These are phyloP conservation scores for Aegilops speltoides DNA, from an alignment of 176 grass and related monocot species.

Conservation along the genomic window DNA sequence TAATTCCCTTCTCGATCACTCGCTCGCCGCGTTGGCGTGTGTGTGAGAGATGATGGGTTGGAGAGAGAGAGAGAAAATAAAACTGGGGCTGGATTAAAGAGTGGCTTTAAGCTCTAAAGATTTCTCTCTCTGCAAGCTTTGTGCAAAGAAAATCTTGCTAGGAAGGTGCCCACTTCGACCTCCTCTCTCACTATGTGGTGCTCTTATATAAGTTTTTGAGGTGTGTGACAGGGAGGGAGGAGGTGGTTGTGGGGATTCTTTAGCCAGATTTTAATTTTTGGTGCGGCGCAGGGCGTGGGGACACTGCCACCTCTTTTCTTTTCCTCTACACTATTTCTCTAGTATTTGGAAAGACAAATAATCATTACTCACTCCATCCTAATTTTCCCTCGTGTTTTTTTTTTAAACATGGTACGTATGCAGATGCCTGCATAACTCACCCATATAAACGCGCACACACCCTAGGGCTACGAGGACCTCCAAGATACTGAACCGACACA, in stretches of 20 bases:
- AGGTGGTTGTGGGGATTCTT: constrained; percentile 34
- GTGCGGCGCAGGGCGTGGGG: constrained; percentile 39
- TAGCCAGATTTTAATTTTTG: constrained; percentile 31
- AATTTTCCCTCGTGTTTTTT: background rate
- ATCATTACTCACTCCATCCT: background rate
- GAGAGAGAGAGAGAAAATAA: background rate
- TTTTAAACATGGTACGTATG: too few relatives aligned
- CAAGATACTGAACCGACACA: too few relatives aligned
- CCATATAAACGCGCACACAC: too few relatives aligned
- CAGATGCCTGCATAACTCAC: too few relatives aligned
- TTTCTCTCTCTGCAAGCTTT: constrained; percentile 41
- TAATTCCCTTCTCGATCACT: constrained; percentile 1
- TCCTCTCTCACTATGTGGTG: constrained; percentile 1
- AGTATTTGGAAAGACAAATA: background rate
- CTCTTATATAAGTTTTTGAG: constrained; percentile 62
- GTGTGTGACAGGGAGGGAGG: constrained; percentile 34
- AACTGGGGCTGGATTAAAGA: constrained; percentile 28
- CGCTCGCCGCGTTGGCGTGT: constrained; percentile 27
- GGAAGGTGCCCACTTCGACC: constrained; percentile 37
- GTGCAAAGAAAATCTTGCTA: constrained; percentile 27
- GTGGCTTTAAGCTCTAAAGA: constrained; percentile 31
- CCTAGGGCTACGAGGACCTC: too few relatives aligned
- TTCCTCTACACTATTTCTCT: background rate
- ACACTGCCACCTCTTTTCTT: background rate
- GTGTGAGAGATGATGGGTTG: background rate